Evolutionary conservation across 208 protist genomes (phyloP).

Genomic region (Crithidia expoeki): DNA sequence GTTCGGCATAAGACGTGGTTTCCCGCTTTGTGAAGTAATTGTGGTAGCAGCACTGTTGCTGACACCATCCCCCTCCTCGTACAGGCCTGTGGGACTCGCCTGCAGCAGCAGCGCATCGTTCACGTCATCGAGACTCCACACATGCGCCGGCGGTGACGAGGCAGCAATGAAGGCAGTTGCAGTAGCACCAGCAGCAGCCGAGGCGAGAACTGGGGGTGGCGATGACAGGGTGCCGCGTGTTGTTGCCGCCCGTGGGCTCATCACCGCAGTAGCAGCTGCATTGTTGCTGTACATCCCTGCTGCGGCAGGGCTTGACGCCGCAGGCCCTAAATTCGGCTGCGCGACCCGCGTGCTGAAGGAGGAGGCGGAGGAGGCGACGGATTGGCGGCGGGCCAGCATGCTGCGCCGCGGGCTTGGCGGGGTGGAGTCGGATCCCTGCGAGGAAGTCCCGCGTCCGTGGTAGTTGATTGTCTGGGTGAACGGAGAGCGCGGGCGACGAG

Average conservation of each 20-base stretch:
- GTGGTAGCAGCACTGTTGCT: too few species aligned
- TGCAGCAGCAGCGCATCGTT: conserved; percentile 20
- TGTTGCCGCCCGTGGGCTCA: neutral
- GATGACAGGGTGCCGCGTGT: neutral
- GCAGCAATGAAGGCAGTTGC: neutral
- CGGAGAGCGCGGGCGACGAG: conserved; percentile 28
- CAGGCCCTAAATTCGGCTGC: neutral
- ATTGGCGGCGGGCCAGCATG: conserved; percentile 25
- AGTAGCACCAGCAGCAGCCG: neutral
- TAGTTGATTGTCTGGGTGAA: conserved; percentile 18
- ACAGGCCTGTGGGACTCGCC: neutral
- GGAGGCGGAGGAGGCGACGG: conserved; percentile 7
- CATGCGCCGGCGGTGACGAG: neutral
- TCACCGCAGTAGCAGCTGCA: neutral
- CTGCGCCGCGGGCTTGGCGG: conserved; percentile 32
- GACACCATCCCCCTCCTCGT: neutral
- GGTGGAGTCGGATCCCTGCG: conserved; percentile 32
- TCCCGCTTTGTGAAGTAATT: too few species aligned
- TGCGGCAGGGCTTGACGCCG: neutral
- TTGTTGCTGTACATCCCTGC: neutral
- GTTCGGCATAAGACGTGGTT: neutral
- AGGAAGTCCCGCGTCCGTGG: conserved; percentile 17
- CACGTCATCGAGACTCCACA: conserved; percentile 29
- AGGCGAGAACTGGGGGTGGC: neutral
- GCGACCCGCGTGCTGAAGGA: conserved; percentile 9